Base-by-base conservation (phyloP, 169 alveolate species). In the Theileria sp. region DNA sequence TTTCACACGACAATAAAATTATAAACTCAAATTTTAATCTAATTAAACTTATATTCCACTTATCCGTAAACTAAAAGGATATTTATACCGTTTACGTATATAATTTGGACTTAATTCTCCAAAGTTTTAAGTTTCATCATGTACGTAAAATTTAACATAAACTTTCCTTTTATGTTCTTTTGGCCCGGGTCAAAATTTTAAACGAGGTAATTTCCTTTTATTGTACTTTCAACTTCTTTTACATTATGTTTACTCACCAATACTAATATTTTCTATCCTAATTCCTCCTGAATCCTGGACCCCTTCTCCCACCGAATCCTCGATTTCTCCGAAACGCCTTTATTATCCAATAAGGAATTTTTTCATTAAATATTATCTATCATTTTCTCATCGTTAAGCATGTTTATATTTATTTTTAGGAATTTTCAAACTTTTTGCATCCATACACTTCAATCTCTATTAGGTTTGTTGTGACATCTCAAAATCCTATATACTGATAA, bases 1-100 rank as follows among this genome's bases (percentile, higher is more conserved):
- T 64, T 32, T 64, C 72, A 64, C 72, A 64, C 72, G 72, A 64
- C 72, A 64, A 15, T 64, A 64, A 64, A 64, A 28, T 58, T 26
- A 64, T 64, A 28, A 64, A 26, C 72, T 64, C 72, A 26, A n/a
- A 17, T 28, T 64, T 64, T 64, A 15, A 64, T 64, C 38, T 64
- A 32, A 30, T 17, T 28, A 64, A 15, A 64, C 72, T 21, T 32
- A 2, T 21, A 64, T 64, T 25, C 19, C 17, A 15, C 26, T 15
- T 26, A 28, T 64, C 23, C 72, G 3, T 15, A 64, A 30, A 15
- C 25, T 15, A 28, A 64, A 28, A 26, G 23, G 44, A 21, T 64
- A 64, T 15, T 64, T 21, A 17, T 64, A 15, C 32, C 50, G 9
- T 32, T 26, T 64, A 64, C 25, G 44, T 64, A 64, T 64, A 17